Evolutionary conservation across 2,329 filamentous ascomycete species (phyloP), one percentile per base, ranked within the genome.

Genomic region (Phialocephala sp.): DNA sequence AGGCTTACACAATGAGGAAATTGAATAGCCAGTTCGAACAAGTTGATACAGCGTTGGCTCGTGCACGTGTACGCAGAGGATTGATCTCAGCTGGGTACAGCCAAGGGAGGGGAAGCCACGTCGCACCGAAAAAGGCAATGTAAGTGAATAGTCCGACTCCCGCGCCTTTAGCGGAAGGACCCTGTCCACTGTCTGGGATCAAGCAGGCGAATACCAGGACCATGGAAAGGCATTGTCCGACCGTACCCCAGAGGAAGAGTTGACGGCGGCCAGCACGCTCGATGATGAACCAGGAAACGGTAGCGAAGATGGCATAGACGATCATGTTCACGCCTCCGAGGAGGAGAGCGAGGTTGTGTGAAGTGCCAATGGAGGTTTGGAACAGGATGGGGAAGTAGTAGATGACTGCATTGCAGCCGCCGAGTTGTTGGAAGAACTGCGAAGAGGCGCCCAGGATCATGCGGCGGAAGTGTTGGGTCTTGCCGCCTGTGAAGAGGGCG

Each of bases 221-320:
- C 90, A 92, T 92, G 60, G 85, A 87, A 1, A 83, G 74, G 43
- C 86, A 87, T 80, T 89, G 88, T 0, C 87, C 87, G 39, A 85
- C 78, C 0, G 87, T 86, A 61, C 90, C 90, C 69, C 90, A 85
- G 18, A 93, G 78, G 87, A 93, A 92, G 68, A 93, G 84, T 73
- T 87, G 85, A 20, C 91, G 85, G 39, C 91, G 88, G 18, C 89
- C 89, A 5, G 89, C 84, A 1, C 87, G 84, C 76, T 84, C 82
- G 62, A 84, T 83, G 32, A 80, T 75, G 45, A 80, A 79, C 85
- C 85, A 81, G 50, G 85, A 84, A 0, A 78, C 77, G 0, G 82
- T 85, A 1, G 84, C 83, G 68, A 83, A 85, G 62, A 83, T 82
- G 22, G 82, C 76, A 73, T 85, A 85, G n/a, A 85, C 78, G 39